These are phyloP conservation scores for Quercus rubra DNA, from an alignment of 306 rosid species.

Conservation along the genomic window DNA sequence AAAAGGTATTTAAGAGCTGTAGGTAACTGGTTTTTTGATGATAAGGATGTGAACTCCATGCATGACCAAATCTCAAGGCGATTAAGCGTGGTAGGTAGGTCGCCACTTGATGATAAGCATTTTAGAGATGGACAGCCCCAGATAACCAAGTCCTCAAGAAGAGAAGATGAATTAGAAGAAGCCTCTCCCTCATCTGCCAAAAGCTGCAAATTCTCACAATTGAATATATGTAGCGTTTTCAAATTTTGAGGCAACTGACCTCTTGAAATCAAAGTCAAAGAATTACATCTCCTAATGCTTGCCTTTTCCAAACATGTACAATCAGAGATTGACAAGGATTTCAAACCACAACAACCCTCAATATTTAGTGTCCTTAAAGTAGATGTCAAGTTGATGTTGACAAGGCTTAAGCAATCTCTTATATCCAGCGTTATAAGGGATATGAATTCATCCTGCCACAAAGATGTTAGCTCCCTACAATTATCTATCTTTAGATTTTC, in stretches of 20 bases:
- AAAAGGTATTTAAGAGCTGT: background rate
- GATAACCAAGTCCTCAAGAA: background rate
- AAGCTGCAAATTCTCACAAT: background rate
- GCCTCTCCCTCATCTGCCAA: background rate
- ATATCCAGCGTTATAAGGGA: too few species aligned
- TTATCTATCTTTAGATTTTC: too few species aligned
- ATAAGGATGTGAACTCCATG: background rate
- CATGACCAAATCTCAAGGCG: too few species aligned
- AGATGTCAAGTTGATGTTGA: too few species aligned
- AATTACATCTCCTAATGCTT: background rate
- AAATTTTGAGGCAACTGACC: constrained; percentile 9
- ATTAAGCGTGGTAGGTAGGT: too few species aligned
- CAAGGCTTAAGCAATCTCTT: too few species aligned
- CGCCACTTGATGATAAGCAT: background rate
- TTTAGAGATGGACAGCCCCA: rapidly evolving
- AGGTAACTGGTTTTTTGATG: constrained; percentile 6
- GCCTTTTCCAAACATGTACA: background rate
- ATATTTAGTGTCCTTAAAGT: too few species aligned
- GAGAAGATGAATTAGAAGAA: too few species aligned
- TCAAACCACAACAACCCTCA: background rate
- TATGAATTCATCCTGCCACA: too few species aligned
- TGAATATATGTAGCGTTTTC: rapidly evolving
- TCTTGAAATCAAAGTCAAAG: background rate
- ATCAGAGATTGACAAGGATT: background rate
- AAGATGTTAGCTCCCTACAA: too few species aligned